Evolutionary conservation across 192 early-diverging fungal species (phyloP).

Genomic region (Dissophora globulifera): DNA sequence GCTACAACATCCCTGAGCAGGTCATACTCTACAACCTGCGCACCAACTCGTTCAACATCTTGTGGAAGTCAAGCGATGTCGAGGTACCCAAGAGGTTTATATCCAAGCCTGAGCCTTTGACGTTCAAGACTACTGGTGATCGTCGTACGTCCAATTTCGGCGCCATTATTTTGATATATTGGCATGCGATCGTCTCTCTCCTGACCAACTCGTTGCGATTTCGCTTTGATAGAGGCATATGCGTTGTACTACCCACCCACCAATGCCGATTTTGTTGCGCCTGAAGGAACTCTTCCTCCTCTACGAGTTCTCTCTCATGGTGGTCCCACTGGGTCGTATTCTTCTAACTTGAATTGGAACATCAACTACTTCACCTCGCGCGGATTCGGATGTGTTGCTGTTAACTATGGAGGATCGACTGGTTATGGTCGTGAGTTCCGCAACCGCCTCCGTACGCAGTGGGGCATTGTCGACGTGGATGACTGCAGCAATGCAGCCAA

Average conservation of each 20-base stretch:
- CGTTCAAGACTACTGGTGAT: conserved; percentile 67
- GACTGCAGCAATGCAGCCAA: conserved; percentile 79
- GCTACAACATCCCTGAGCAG: conserved; percentile 34
- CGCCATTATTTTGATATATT: too few species aligned
- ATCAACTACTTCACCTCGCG: conserved; percentile 84
- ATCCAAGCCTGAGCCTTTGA: conserved; percentile 70
- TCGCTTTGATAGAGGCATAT: conserved; percentile 50
- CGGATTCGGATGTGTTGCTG: conserved; percentile 76
- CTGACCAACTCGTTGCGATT: too few species aligned
- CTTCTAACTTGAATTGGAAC: conserved; percentile 53
- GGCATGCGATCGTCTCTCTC: too few species aligned
- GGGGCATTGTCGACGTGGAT: conserved; percentile 81
- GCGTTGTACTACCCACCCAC: conserved; percentile 72
- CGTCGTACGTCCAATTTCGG: too few species aligned
- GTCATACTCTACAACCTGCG: conserved; percentile 37
- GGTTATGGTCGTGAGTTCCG: conserved; percentile 81
- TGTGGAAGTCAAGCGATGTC: conserved; percentile 42
- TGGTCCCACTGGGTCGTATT: conserved; percentile 67
- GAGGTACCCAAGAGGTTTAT: conserved; percentile 58
- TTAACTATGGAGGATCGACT: conserved; percentile 84
- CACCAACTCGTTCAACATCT: conserved; percentile 31
- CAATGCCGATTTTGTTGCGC: conserved; percentile 64
- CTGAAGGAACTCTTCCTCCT: conserved; percentile 69
- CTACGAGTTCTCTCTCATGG: conserved; percentile 77
- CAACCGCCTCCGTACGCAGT: conserved; percentile 74